phyloP scores from a whole-genome alignment of 139 green algal species.

The Chlorella sorokiniana region DNA sequence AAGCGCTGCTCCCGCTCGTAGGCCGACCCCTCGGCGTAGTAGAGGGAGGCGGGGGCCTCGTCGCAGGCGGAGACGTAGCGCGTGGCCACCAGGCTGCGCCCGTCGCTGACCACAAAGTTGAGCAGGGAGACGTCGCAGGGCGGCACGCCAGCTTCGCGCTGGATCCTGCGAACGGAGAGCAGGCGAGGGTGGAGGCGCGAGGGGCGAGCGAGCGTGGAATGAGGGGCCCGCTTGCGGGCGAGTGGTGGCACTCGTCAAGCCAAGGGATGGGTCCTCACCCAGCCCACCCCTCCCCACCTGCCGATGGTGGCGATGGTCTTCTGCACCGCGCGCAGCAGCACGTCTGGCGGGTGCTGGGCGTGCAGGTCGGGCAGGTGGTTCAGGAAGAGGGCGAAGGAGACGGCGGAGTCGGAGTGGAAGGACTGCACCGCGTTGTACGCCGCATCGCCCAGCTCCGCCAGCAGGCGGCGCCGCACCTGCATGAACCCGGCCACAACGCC shows the following conservation, averaged over 20 bases:
- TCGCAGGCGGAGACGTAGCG: conserved; percentile 73
- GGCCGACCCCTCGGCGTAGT: conserved; percentile 76
- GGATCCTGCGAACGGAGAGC: background rate
- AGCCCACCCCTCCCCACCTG: background rate
- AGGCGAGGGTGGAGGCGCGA: too few relatives aligned
- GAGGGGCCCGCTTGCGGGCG: too few relatives aligned
- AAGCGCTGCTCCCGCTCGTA: conserved; percentile 30
- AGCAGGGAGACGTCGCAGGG: conserved; percentile 72
- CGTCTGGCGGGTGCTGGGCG: conserved; percentile 66
- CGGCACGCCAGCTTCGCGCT: background rate
- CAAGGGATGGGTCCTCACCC: too few relatives aligned
- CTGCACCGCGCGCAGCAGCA: conserved; percentile 67
- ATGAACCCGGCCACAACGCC: conserved; percentile 90
- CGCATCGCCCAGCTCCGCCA: conserved; percentile 80
- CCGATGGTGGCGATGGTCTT: conserved; percentile 50
- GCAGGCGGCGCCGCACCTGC: conserved; percentile 76
- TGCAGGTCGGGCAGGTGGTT: conserved; percentile 81
- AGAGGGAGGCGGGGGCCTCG: conserved; percentile 80
- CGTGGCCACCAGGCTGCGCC: conserved; percentile 83
- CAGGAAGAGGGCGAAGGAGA: conserved; percentile 93
- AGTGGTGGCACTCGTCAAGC: too few relatives aligned
- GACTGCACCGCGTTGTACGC: conserved; percentile 88
- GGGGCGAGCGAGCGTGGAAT: too few relatives aligned
- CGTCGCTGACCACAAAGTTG: conserved; percentile 94
- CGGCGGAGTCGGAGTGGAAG: conserved; percentile 93